A percentile compares a stretch with the other conserved stretches of the same genome.
Conservation (phyloP, 2,329 filamentous ascomycete species). For the Diaporthe destruens region DNA sequence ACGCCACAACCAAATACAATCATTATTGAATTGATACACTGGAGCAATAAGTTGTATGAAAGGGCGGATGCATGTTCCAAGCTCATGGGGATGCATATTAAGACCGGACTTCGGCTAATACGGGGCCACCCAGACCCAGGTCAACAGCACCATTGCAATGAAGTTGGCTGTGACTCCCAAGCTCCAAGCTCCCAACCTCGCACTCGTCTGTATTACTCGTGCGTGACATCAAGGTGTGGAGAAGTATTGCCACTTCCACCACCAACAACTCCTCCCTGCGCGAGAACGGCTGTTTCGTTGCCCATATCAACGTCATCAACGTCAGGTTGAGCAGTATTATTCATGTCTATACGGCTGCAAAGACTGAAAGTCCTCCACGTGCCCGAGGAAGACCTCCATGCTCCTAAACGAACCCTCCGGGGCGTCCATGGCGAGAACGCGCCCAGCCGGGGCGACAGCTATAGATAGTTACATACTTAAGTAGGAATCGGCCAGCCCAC, state of each 20-base stretch:
- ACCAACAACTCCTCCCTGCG: constrained; percentile 13
- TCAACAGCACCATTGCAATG: background rate
- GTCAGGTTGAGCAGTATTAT: constrained; percentile 23
- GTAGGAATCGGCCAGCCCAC: constrained; percentile 35
- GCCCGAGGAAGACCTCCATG: constrained; percentile 37
- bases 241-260: background rate
- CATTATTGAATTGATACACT: too few species aligned
- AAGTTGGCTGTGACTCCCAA: background rate
- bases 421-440: constrained; percentile 35
- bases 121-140: background rate
- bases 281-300: constrained; percentile 13
- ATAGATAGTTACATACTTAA: too few species aligned
- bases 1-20: too few species aligned
- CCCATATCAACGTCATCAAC: background rate
- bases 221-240: background rate
- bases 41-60: too few species aligned
- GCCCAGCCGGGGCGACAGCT: constrained; percentile 29
- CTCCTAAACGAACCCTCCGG: constrained; percentile 34
- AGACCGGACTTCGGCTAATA: background rate
- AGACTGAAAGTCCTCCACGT: constrained; percentile 36
- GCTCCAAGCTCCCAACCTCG: background rate
- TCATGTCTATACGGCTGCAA: constrained; percentile 28
- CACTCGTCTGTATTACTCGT: background rate
- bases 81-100: background rate
- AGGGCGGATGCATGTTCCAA: background rate